A percentile compares a stretch with the other conserved stretches of the same genome.
phyloP scores from a whole-genome alignment of 345 rosid species.

The rapeseed (Brassica napus) region DNA sequence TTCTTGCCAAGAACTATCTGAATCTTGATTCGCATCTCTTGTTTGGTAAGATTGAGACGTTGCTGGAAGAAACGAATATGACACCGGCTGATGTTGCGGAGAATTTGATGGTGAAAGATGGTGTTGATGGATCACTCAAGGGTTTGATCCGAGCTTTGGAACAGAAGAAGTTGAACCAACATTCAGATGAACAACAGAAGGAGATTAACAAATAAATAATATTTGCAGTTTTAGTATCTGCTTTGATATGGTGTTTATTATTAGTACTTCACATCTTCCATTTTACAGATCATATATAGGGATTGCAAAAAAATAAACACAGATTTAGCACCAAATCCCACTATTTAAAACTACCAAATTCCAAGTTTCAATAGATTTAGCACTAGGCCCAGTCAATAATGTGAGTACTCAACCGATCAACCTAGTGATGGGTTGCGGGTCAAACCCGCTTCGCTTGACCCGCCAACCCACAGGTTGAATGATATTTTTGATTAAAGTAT shows the following conservation, averaged over 20 bases:
- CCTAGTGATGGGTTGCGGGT: not conserved
- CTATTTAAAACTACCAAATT: not conserved
- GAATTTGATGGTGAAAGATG: constrained; percentile 46
- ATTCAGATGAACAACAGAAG: not conserved
- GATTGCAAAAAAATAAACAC: not conserved
- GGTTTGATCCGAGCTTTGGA: constrained; percentile 41
- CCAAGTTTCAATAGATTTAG: not conserved
- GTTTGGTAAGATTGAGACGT: constrained; percentile 30
- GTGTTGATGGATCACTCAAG: constrained; percentile 33
- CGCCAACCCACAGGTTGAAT: no score
- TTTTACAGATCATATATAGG: no score
- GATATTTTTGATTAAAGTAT: no score
- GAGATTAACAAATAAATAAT: not conserved
- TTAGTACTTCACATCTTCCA: not conserved
- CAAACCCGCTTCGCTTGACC: no score
- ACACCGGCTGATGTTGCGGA: constrained; percentile 52
- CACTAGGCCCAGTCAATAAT: not conserved
- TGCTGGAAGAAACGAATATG: constrained; percentile 40
- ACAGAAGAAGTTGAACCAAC: constrained; percentile 21
- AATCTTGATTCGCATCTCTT: constrained; percentile 39
- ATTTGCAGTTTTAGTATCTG: no score
- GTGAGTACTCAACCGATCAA: not conserved
- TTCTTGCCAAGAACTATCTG: constrained; percentile 45
- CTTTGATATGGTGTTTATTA: not conserved
- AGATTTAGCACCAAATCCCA: not conserved